A percentile compares a stretch with the other conserved stretches of the same genome.
Evolutionary conservation across 495 filamentous ascomycete genomes (phyloP).

Genomic region (Aspergillus kassunensis): DNA sequence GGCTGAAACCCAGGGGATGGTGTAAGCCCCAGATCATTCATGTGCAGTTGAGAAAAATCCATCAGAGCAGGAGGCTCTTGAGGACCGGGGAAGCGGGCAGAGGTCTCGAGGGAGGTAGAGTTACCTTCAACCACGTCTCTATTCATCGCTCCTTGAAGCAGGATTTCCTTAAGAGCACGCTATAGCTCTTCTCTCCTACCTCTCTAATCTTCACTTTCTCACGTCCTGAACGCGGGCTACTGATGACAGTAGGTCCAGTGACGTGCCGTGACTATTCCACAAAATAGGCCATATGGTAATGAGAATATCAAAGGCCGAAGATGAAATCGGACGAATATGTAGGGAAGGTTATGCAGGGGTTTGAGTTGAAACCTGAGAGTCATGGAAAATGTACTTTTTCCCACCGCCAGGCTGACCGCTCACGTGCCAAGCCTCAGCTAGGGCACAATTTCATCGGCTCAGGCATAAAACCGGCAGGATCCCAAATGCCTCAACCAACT

Average conservation of each 20-base stretch:
- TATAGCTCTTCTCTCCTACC: neutral
- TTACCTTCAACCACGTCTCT: constrained; percentile 36
- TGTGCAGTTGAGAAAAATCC: constrained; percentile 21
- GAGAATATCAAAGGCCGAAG: neutral
- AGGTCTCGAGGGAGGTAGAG: constrained; percentile 33
- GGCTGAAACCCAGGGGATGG: constrained; percentile 36
- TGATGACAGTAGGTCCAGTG: constrained; percentile 1
- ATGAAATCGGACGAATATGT: too few species aligned
- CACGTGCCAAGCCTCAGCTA: constrained; percentile 4
- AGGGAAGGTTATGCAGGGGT: too few species aligned
- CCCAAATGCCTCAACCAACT: neutral
- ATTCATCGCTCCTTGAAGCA: constrained; percentile 25
- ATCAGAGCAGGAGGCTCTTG: constrained; percentile 17
- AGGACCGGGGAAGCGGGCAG: constrained; percentile 15
- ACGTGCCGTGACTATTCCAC: neutral
- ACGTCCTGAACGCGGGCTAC: neutral
- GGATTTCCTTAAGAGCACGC: neutral
- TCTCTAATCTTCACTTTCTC: neutral
- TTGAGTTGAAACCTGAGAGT: too few species aligned
- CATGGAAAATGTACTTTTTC: constrained; percentile 2
- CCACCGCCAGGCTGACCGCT: constrained; percentile 20
- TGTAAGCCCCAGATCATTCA: constrained; percentile 45
- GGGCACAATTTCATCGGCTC: neutral
- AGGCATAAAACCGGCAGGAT: constrained; percentile 21
- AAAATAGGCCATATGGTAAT: neutral